Percentiles rank a stretch among this genome's conserved stretches.
Conservation (phyloP, 495 filamentous ascomycete genomes). For the Alectoria sarmentosa region DNA sequence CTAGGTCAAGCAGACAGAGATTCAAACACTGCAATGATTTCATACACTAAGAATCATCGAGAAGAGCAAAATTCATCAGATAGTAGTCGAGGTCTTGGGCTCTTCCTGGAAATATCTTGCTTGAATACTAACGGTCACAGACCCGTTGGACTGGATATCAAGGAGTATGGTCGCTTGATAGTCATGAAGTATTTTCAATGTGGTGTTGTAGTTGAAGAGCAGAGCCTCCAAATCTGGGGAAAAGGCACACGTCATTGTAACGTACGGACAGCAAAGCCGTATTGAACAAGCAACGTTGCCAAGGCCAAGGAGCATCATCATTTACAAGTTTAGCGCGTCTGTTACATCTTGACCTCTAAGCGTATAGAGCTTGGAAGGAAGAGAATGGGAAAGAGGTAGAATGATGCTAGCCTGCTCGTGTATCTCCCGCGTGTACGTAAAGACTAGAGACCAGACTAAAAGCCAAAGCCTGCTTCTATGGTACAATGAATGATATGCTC, state of each 20-base stretch:
- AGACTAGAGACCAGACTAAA: not conserved
- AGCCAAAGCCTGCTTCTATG: not conserved
- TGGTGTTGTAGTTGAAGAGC: not conserved
- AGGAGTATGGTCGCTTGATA: not conserved
- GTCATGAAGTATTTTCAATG: not conserved
- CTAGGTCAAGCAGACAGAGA: not conserved
- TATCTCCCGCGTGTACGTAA: not conserved
- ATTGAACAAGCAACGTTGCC: not conserved
- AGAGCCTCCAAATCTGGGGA: not conserved
- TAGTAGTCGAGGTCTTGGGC: not conserved
- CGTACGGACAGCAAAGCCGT: not conserved
- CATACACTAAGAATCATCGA: not conserved
- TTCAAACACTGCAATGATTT: not conserved
- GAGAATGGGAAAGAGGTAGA: not conserved
- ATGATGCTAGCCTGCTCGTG: not conserved
- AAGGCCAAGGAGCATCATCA: not conserved
- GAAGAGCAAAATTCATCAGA: not conserved
- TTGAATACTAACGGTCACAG: not conserved
- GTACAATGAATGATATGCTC: conserved; percentile 7
- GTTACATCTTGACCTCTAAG: not conserved
- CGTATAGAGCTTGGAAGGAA: not conserved
- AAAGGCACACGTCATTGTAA: not conserved
- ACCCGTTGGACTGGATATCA: not conserved
- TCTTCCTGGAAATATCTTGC: not conserved
- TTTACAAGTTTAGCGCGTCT: not conserved